phyloP scores from a whole-genome alignment of 441 rosid species.

The Arabidopsis lyrata region DNA sequence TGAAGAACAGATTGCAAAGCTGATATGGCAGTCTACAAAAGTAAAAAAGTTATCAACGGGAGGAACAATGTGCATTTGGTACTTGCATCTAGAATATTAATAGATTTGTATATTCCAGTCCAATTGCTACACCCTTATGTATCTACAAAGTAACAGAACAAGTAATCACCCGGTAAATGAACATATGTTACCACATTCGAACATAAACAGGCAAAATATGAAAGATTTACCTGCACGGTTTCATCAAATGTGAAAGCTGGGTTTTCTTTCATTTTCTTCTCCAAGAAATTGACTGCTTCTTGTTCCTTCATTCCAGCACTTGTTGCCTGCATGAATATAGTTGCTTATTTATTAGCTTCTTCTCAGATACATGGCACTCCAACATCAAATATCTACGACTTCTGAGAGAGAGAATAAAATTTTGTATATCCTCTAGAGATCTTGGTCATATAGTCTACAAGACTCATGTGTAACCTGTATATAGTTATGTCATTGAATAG shows the following conservation, averaged over 20 bases:
- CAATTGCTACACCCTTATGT: neutral
- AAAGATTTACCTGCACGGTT: slow-evolving; percentile 80
- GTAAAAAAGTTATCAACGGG: neutral
- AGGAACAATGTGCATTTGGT: neutral
- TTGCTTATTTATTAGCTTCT: slow-evolving; percentile 10
- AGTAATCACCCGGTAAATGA: neutral
- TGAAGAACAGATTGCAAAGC: slow-evolving; percentile 93
- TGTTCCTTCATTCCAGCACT: slow-evolving; percentile 97
- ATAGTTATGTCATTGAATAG: neutral
- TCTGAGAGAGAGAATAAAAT: neutral
- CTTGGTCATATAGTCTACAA: neutral
- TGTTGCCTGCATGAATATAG: slow-evolving; percentile 67
- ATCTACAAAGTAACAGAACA: neutral
- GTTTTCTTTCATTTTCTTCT: slow-evolving; percentile 95
- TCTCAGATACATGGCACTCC: neutral
- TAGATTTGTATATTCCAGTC: neutral
- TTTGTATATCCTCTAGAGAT: slow-evolving; percentile 2
- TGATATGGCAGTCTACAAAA: slow-evolving; percentile 79
- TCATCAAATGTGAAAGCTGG: slow-evolving; percentile 80
- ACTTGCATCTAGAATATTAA: neutral
- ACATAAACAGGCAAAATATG: neutral
- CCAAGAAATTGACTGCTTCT: slow-evolving; percentile 97
- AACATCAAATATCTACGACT: neutral
- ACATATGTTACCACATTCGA: neutral
- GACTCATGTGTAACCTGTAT: neutral